Conservation (phyloP, 2,329 filamentous ascomycete genomes). For the Endoconidiophora polonica region DNA sequence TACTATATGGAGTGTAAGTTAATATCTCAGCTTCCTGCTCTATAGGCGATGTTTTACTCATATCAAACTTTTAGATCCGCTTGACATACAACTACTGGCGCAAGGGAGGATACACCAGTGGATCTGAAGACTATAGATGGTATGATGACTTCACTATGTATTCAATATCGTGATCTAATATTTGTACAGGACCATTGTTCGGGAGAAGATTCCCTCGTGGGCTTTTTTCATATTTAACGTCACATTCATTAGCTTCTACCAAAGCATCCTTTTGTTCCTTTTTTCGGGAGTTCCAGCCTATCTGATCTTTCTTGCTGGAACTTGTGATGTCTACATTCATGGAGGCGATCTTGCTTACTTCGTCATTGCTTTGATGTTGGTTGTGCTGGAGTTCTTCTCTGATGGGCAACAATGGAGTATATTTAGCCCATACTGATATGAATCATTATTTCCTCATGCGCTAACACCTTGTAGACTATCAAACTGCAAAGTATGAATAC, state of each 20-base stretch:
- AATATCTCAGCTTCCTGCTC: neutral
- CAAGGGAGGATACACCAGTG: slow-evolving; percentile 75
- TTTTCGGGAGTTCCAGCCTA: slow-evolving; percentile 68
- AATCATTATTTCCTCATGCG: slow-evolving; percentile 1
- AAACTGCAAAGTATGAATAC: slow-evolving; percentile 65
- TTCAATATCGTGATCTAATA: slow-evolving; percentile 14
- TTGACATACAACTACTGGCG: slow-evolving; percentile 96
- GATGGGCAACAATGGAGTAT: slow-evolving; percentile 85
- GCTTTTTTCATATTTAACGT: slow-evolving; percentile 76
- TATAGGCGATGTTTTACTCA: slow-evolving; percentile 5
- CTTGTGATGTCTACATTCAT: slow-evolving; percentile 36
- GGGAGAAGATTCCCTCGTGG: slow-evolving; percentile 41
- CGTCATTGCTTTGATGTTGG: slow-evolving; percentile 29
- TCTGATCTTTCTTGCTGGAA: slow-evolving; percentile 56
- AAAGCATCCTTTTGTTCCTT: slow-evolving; percentile 65
- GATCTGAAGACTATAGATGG: slow-evolving; percentile 93
- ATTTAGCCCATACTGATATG: slow-evolving; percentile 16
- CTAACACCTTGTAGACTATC: slow-evolving; percentile 41
- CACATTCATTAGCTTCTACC: slow-evolving; percentile 71
- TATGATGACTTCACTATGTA: slow-evolving; percentile 14
- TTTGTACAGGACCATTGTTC: slow-evolving; percentile 47
- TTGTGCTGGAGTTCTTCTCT: slow-evolving; percentile 58
- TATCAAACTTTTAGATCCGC: slow-evolving; percentile 37
- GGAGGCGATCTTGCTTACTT: slow-evolving; percentile 32
- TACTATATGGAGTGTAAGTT: slow-evolving; percentile 60